Evolutionary conservation across 345 rosid genomes (phyloP).

Genomic region (Litchi chinensis): DNA sequence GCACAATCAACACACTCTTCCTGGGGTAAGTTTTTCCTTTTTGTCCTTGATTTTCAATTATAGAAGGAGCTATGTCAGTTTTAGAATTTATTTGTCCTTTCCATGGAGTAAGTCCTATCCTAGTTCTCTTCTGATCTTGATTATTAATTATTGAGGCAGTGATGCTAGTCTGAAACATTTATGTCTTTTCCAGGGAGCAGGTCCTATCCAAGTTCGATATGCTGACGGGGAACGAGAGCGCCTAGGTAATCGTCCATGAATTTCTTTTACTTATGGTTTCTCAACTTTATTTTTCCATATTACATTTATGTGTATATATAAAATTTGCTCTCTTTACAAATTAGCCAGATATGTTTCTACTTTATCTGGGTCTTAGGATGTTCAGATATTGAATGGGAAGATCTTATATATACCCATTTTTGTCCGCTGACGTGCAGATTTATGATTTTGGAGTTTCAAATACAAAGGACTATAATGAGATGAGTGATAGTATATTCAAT

Average conservation of each 20-base stretch:
- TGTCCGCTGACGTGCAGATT: background rate
- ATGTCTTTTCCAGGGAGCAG: conserved; percentile 70
- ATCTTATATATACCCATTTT: background rate
- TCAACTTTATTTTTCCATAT: conserved; percentile 9
- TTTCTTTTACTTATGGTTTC: conserved; percentile 16
- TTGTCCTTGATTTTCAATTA: conserved; percentile 6
- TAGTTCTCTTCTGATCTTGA: conserved; percentile 46
- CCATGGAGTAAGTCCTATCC: conserved; percentile 92
- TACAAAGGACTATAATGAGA: background rate
- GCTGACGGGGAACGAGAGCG: conserved; percentile 99
- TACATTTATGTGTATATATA: background rate
- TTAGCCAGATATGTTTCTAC: background rate
- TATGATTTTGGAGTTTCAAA: too few species aligned
- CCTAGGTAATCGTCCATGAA: conserved; percentile 58
- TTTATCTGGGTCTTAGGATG: background rate
- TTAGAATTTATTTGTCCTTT: conserved; percentile 29
- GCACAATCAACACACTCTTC: conserved; percentile 87
- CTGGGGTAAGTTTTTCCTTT: conserved; percentile 68
- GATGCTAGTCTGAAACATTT: conserved; percentile 13
- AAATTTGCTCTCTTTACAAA: background rate
- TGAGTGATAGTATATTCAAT: background rate
- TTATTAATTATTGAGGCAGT: background rate
- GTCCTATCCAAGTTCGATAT: conserved; percentile 96
- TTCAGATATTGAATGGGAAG: background rate
- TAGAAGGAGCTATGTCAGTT: conserved; percentile 8